phyloP scores from a whole-genome alignment of 176 grass and related monocot genomes.

The Musa beccarii region DNA sequence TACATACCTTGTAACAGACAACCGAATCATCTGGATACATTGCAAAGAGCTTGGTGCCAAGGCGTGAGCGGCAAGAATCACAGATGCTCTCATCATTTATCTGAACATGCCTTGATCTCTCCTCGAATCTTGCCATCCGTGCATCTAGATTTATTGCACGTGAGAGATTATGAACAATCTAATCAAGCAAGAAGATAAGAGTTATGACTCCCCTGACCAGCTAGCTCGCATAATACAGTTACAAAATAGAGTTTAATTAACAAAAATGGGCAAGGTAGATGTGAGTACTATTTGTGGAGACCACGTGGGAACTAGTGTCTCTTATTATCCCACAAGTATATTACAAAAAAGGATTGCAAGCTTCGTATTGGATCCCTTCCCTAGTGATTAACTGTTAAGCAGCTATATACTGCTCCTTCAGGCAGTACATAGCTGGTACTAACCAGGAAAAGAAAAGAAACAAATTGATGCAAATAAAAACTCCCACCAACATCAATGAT shows the following conservation, averaged over 20 bases:
- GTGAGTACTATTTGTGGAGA: neutral
- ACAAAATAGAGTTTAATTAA: neutral
- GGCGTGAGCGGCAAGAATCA: constrained; percentile 64
- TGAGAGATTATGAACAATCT: constrained; percentile 89
- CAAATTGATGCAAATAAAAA: too few relatives aligned
- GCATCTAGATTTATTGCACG: constrained; percentile 71
- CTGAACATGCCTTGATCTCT: constrained; percentile 95
- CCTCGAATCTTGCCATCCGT: constrained; percentile 68
- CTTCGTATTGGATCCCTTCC: too few relatives aligned
- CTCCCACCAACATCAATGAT: too few relatives aligned
- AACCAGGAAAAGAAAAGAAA: too few relatives aligned
- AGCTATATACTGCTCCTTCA: too few relatives aligned
- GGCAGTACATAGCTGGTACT: too few relatives aligned
- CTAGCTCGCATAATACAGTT: neutral
- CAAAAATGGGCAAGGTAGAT: neutral
- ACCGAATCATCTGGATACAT: constrained; percentile 96
- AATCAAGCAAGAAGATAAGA: constrained; percentile 18
- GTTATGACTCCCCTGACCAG: neutral
- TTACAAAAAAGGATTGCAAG: too few relatives aligned
- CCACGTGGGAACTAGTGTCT: neutral
- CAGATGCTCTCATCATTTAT: constrained; percentile 88
- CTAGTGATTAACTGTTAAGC: too few relatives aligned
- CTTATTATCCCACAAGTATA: neutral
- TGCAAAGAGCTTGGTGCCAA: constrained; percentile 92
- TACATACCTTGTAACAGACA: constrained; percentile 84